Base-by-base conservation (phyloP, 1,284 basidiomycete species). In the Cutaneotrichosporon dermatis region DNA sequence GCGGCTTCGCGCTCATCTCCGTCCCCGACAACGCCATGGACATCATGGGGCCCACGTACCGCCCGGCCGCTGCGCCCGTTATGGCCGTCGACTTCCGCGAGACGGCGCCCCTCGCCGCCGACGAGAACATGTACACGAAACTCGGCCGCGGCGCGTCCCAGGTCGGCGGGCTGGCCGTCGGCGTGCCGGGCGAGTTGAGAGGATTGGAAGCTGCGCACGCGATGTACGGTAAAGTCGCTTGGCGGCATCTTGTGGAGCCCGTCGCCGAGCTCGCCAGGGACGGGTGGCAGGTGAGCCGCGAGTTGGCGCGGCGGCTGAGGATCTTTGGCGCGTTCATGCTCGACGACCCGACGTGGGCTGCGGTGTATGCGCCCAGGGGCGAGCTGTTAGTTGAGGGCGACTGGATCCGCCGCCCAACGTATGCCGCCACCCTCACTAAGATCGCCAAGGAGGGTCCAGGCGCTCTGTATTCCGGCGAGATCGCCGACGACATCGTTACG, bases 31-130 rank as follows among this genome's bases (percentile, higher is more conserved):
- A 54, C 4, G 25, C 12, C 15, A 15, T 25, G 5, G 13, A 36
- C 35, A 5, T 40, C 9, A 40, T 40, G 39, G 39, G 39, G 10
- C 39, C 36, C 2, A 4, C 15, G 36, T 11, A 4, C 10, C 8
- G 16, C 6, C 42, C 42, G 13, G 33, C 41, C 25, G 25, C 25
- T 2, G 25, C 25, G 2, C 80, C 86, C 63, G 86, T 88, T 49
- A 88, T 83, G 74, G 85, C 85, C 3, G 83, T 97, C 57, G 90
- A 96, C 79, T 97, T 92, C 74, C 84, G 94, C 49, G 94, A 97
- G 76, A 88, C 85, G 0, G 89, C 89, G 0, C 92, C 94, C 0
- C 83, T 82, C 0, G 76, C 83, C 44, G 80, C 90, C 3, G 87
- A 87, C 67, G 76, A 80, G 51, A 85, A 85, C 8, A 96, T 96